Percentiles rank a stretch among this genome's conserved stretches.
These are phyloP conservation scores for Curvularia sp. DNA, from an alignment of 2,329 filamentous ascomycete genomes.

Conservation along the genomic window DNA sequence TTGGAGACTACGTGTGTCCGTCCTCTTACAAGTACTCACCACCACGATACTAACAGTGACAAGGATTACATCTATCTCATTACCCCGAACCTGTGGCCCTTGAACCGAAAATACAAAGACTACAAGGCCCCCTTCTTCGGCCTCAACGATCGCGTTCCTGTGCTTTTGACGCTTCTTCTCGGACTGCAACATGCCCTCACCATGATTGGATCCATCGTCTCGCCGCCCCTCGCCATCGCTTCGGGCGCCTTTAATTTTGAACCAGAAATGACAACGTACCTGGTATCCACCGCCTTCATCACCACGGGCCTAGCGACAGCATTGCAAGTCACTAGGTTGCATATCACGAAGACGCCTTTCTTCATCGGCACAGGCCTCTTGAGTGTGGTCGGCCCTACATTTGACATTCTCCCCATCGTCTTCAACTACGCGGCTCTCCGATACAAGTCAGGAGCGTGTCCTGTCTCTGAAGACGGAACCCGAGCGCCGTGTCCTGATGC, in stretches of 20 bases:
- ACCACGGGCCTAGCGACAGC: conserved; percentile 40
- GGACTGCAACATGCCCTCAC: conserved; percentile 42
- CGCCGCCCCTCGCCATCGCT: conserved; percentile 41
- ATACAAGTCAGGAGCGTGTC: conserved; percentile 37
- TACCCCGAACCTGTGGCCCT: conserved; percentile 33
- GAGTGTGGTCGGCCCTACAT: conserved; percentile 39
- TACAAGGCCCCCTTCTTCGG: conserved; percentile 39
- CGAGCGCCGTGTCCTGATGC: conserved; percentile 32
- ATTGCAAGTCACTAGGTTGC: conserved; percentile 37
- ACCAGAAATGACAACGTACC: conserved; percentile 33
- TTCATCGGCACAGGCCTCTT: conserved; percentile 41
- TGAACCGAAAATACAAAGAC: conserved; percentile 37
- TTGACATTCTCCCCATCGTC: conserved; percentile 41
- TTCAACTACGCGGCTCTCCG: conserved; percentile 36
- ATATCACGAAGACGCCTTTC: conserved; percentile 36
- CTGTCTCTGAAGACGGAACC: conserved; percentile 31
- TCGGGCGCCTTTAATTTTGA: conserved; percentile 41
- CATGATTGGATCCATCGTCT: conserved; percentile 39
- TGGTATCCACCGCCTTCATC: conserved; percentile 41
- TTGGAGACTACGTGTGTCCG: conserved; percentile 50
- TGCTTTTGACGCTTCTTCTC: conserved; percentile 37
- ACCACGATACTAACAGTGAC: conserved; percentile 2
- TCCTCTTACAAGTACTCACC: not conserved
- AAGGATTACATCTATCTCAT: conserved; percentile 49
- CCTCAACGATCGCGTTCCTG: conserved; percentile 35